Base-by-base conservation (phyloP, 2,329 filamentous ascomycete genomes). In the Sporothrix brasiliensis region DNA sequence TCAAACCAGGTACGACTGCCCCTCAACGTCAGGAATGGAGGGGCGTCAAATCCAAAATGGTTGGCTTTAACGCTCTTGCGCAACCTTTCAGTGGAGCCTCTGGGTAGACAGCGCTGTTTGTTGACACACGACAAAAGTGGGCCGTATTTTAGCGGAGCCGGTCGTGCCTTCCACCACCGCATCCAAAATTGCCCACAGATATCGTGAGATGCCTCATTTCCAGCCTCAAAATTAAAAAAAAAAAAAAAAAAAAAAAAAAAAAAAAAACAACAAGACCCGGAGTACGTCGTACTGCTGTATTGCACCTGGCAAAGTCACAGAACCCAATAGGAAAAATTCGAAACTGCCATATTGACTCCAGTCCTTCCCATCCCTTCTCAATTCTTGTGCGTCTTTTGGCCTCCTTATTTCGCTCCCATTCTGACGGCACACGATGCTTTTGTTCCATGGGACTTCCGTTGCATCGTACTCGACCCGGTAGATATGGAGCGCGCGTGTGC, bases 161-260 rank as follows among this genome's bases (percentile, higher is more conserved):
- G 39, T 44, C 39, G 39, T 63, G 34, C 58, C 58, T 47, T 9
- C 39, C 58, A 19, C 58, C 27, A 34, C 24, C 13, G 21, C 13
- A n/a, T 30, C 54, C 24, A 30, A 11, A 41, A 58, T 16, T 47
- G 3, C 56, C 19, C 19, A 21, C 21, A 56, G 13, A 4, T 24
- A 60, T 63, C 41, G 58, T 27, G 39, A 63, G 13, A 63, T 63
- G 39, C 58, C 39, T 47, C 56, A 24, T 63, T 63, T 47, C 41
- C 39, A 60, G 56, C 34, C 56, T 60, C 34, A 21, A 6, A 21
- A 16, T 30, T 14, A 5, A 5, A 14, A 14, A 1, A 14, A 34
- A 34, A 47, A n/a, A n/a, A 44, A 7, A 24, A 24, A 24, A 2
- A 24, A 24, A 24, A 24, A 44, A 7, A 24, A 24, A 24, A 2